A percentile compares a stretch with the other conserved stretches of the same genome.
Conservation (phyloP, 108 stramenopile genomes). For the Cyclotella sp. region DNA sequence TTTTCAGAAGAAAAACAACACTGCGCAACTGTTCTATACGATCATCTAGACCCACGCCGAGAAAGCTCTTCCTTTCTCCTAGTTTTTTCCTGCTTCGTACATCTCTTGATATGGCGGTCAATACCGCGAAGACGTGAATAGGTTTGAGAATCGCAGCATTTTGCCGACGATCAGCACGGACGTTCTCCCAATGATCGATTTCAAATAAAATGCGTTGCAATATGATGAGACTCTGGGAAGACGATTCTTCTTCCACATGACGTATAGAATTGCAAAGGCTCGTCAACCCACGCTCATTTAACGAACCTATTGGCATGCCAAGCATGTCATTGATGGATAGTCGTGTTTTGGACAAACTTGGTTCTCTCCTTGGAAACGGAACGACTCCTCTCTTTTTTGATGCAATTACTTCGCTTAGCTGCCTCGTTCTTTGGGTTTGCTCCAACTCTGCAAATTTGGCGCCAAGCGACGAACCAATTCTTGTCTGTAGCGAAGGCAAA, state of each 20-base stretch:
- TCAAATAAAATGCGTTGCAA: conserved; percentile 35
- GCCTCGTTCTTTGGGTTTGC: too few species aligned
- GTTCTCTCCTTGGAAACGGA: neutral
- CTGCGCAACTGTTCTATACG: conserved; percentile 1
- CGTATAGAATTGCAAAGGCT: conserved; percentile 31
- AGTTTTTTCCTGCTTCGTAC: conserved; percentile 4
- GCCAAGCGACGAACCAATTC: neutral
- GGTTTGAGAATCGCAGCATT: conserved; percentile 18
- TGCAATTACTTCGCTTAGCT: neutral
- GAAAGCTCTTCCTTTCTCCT: neutral
- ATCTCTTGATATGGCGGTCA: conserved; percentile 36
- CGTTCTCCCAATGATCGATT: conserved; percentile 14
- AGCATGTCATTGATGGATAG: conserved; percentile 14
- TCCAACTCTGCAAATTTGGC: neutral
- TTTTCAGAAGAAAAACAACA: neutral
- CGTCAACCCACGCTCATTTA: conserved; percentile 9
- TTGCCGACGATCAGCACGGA: neutral
- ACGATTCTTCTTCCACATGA: conserved; percentile 5
- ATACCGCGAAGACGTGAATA: conserved; percentile 34
- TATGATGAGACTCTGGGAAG: conserved; percentile 10
- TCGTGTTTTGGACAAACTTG: neutral
- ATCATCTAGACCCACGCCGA: neutral
- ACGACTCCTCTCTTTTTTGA: neutral
- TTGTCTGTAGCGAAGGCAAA: too few species aligned
- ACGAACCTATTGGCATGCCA: conserved; percentile 7